Evolutionary conservation across 768 basidiomycete species (phyloP).

Genomic region (Scleroderma citrinum): DNA sequence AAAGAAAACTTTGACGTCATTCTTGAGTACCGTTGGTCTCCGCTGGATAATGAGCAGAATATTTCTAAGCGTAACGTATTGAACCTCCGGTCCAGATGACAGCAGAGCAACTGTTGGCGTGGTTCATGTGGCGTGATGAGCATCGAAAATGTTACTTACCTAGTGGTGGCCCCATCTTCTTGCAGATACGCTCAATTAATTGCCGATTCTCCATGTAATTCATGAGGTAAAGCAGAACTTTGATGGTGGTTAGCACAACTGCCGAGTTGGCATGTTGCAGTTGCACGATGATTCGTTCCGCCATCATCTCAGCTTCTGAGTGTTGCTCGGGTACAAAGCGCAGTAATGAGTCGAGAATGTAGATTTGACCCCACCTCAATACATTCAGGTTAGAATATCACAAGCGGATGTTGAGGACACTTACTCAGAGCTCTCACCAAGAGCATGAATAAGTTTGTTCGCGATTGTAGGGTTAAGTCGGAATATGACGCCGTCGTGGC

Average conservation of each 20-base stretch:
- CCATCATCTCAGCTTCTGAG: slow-evolving; percentile 87
- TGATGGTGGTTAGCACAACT: slow-evolving; percentile 98
- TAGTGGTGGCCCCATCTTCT: slow-evolving; percentile 97
- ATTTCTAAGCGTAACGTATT: slow-evolving; percentile 95
- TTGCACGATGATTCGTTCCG: slow-evolving; percentile 91
- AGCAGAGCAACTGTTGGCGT: slow-evolving; percentile 71
- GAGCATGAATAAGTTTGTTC: slow-evolving; percentile 83
- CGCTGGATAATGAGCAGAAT: slow-evolving; percentile 97
- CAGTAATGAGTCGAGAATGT: slow-evolving; percentile 90
- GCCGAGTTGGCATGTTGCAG: slow-evolving; percentile 98
- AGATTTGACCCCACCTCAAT: slow-evolving; percentile 95
- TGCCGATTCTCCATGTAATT: slow-evolving; percentile 95
- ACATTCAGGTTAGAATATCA: slow-evolving; percentile 8
- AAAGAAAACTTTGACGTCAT: slow-evolving; percentile 98
- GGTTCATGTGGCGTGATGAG: slow-evolving; percentile 2
- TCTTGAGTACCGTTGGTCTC: slow-evolving; percentile 84
- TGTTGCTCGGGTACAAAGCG: slow-evolving; percentile 90
- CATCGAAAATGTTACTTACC: slow-evolving; percentile 40
- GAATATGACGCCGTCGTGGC: slow-evolving; percentile 91
- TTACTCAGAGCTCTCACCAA: slow-evolving; percentile 96
- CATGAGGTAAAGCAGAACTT: slow-evolving; percentile 93
- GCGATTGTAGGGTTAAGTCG: slow-evolving; percentile 83
- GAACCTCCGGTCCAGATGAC: slow-evolving; percentile 96
- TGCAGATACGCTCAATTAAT: slow-evolving; percentile 84
- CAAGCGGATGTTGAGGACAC: slow-evolving; percentile 28